Conservation (phyloP, 2,329 filamentous ascomycete species). For the Fusarium marasasianum region DNA sequence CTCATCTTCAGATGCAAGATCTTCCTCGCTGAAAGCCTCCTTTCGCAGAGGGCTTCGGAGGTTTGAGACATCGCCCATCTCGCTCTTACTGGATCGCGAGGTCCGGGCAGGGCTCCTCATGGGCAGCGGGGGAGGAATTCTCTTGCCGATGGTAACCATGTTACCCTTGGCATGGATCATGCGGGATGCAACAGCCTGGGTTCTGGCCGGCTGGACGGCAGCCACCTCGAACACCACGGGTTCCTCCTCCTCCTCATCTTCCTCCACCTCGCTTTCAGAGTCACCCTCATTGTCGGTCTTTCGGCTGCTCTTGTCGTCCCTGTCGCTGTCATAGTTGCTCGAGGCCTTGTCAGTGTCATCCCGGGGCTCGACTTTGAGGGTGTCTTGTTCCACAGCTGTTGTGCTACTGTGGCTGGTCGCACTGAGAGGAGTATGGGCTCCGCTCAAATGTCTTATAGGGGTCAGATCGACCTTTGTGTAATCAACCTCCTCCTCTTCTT, state of each 20-base stretch:
- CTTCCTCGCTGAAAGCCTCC: slow-evolving; percentile 56
- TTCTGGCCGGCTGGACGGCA: slow-evolving; percentile 62
- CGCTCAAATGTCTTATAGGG: slow-evolving; percentile 58
- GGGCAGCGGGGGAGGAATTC: slow-evolving; percentile 80
- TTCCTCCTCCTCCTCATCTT: slow-evolving; percentile 58
- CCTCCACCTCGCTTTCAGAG: slow-evolving; percentile 32
- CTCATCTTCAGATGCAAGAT: slow-evolving; percentile 40
- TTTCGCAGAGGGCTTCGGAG: slow-evolving; percentile 62
- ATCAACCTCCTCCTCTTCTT: slow-evolving; percentile 66
- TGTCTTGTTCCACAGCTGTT: slow-evolving; percentile 32
- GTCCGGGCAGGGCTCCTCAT: slow-evolving; percentile 76
- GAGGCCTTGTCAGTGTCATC: slow-evolving; percentile 41
- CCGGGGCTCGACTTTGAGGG: slow-evolving; percentile 33
- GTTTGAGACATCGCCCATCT: slow-evolving; percentile 66
- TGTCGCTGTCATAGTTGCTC: slow-evolving; percentile 39
- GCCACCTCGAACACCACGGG: slow-evolving; percentile 76
- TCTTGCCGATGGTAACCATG: slow-evolving; percentile 85
- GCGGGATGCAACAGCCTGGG: slow-evolving; percentile 69
- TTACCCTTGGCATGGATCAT: slow-evolving; percentile 78
- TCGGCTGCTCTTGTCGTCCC: slow-evolving; percentile 39
- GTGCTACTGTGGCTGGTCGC: slow-evolving; percentile 36
- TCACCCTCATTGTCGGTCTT: slow-evolving; percentile 42
- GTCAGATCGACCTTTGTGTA: slow-evolving; percentile 68
- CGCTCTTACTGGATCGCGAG: slow-evolving; percentile 60
- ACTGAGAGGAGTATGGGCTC: slow-evolving; percentile 29